These are phyloP conservation scores for Cordyceps fumosorosea DNA, from an alignment of 2,329 filamentous ascomycete genomes.

Conservation along the genomic window DNA sequence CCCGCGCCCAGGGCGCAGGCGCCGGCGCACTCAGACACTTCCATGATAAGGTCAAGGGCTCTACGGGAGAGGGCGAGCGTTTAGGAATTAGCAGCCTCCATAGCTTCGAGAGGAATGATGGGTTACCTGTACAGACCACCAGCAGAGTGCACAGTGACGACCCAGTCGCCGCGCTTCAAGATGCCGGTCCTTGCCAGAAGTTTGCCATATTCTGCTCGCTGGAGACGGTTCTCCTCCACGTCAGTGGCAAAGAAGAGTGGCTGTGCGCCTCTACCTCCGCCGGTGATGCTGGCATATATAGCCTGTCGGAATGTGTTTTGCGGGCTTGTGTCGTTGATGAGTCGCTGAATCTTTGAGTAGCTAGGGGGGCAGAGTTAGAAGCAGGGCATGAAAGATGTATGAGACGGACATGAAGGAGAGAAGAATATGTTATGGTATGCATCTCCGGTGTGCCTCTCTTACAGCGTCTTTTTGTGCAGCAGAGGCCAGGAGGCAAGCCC, in stretches of 20 bases:
- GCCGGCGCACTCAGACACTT: constrained; percentile 35
- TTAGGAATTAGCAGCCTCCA: no score
- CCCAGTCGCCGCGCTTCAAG: constrained; percentile 30
- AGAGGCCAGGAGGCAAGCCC: constrained; percentile 15
- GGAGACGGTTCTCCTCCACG: constrained; percentile 32
- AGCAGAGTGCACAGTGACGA: constrained; percentile 30
- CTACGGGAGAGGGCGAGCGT: constrained; percentile 14
- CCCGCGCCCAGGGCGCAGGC: constrained; percentile 33
- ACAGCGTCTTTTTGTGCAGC: constrained; percentile 20
- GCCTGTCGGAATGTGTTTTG: constrained; percentile 31
- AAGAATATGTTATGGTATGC: no score
- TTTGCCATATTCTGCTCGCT: constrained; percentile 28
- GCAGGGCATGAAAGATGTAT: no score
- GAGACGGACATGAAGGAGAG: no score
- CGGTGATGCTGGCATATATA: constrained; percentile 34
- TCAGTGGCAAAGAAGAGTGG: constrained; percentile 36
- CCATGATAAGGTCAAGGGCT: constrained; percentile 33
- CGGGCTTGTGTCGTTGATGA: constrained; percentile 26
- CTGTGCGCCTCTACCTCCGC: constrained; percentile 28
- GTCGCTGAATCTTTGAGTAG: constrained; percentile 27
- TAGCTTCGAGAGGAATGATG: background rate
- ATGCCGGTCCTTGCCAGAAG: constrained; percentile 26
- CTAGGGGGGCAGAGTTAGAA: constrained; percentile 18
- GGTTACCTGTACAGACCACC: constrained; percentile 28
- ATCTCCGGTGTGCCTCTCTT: constrained; percentile 4